Percentiles rank a stretch among this genome's conserved stretches.
Evolutionary conservation across 257 asterid species (phyloP).

Genomic region (Lavandula angustifolia): DNA sequence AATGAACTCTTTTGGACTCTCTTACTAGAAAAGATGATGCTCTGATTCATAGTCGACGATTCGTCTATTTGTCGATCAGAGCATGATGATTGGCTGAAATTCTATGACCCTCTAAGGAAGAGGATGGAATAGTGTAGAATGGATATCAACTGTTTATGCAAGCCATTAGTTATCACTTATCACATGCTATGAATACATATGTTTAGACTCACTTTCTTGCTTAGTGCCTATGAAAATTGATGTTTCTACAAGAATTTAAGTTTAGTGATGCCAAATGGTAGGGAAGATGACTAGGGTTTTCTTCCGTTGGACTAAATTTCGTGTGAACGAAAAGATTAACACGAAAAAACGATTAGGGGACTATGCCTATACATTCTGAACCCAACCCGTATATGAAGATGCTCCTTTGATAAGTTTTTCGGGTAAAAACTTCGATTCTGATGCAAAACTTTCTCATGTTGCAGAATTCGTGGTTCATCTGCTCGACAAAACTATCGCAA

Average conservation of each 20-base stretch:
- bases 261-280: neutral
- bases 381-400: neutral
- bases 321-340: neutral
- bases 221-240: neutral
- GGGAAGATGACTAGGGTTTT: neutral
- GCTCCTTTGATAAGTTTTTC: neutral
- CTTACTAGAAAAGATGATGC: neutral
- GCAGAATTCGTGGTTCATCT: conserved; percentile 82
- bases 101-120: neutral
- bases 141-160: neutral
- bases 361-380: neutral
- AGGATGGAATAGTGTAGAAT: neutral
- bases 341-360: neutral
- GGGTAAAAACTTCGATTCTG: conserved; percentile 9
- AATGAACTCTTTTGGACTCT: neutral
- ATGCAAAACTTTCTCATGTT: conserved; percentile 27
- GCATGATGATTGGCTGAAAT: neutral
- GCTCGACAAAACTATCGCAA: conserved; percentile 79
- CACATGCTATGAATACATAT: conserved; percentile 18
- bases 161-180: neutral
- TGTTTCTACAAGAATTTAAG: neutral
- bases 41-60: neutral
- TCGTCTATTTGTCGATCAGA: neutral
- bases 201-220: neutral
- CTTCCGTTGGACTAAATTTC: neutral